A percentile compares a stretch with the other conserved stretches of the same genome.
These are phyloP conservation scores for Leishmania aethiopica DNA, from an alignment of 208 protist species.

Conservation along the genomic window DNA sequence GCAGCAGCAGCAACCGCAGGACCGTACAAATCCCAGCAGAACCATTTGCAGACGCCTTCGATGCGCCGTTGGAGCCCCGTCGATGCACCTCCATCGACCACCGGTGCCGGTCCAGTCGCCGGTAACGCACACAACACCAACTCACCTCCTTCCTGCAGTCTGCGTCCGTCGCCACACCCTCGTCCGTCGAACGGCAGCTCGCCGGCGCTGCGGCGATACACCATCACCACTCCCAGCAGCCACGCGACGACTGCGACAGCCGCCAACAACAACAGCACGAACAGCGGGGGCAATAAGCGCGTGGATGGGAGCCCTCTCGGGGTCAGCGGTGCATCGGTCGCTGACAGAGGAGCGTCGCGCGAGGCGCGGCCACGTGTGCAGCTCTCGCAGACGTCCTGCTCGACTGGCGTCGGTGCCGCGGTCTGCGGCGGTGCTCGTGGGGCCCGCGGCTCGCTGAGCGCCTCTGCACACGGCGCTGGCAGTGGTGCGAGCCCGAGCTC, in stretches of 20 bases:
- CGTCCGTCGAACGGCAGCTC: constrained; percentile 25
- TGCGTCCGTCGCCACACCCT: constrained; percentile 28
- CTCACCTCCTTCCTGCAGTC: constrained; percentile 26
- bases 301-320: constrained; percentile 6
- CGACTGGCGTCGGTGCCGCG: not conserved
- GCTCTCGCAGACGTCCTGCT: constrained; percentile 14
- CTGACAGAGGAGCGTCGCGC: not conserved
- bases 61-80: constrained; percentile 14
- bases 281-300: constrained; percentile 8
- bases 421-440: not conserved
- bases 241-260: not conserved
- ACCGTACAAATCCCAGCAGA: constrained; percentile 7
- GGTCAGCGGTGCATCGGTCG: constrained; percentile 1
- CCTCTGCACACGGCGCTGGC: not conserved
- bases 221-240: constrained; percentile 18
- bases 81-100: constrained; percentile 1
- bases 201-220: constrained; percentile 30
- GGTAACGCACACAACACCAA: not conserved
- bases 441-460: constrained; percentile 9
- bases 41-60: not conserved
- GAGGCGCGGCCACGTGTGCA: constrained; percentile 28
- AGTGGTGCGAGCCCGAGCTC: not conserved
- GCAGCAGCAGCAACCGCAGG: constrained; percentile 1
- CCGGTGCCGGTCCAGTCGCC: not conserved
- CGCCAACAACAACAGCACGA: constrained; percentile 6